Conservation (phyloP, 106 monocot genomes). For the Xerophyta viscosa region DNA sequence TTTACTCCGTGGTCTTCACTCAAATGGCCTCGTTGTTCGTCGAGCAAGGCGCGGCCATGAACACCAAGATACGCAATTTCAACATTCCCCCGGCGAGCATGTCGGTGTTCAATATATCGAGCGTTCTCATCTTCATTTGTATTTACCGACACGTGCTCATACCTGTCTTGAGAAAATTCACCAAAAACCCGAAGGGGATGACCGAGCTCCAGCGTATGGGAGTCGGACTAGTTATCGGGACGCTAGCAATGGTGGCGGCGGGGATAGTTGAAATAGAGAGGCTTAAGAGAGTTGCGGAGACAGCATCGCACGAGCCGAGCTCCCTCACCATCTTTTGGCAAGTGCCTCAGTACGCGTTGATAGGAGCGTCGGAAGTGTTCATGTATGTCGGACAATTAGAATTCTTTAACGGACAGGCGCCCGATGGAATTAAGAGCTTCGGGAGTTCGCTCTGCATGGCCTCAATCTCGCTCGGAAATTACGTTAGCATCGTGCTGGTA, state of each 20-base stretch:
- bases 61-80: conserved; percentile 29
- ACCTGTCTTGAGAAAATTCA: conserved; percentile 11
- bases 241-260: conserved; percentile 44
- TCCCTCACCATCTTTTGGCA: conserved; percentile 48
- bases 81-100: conserved; percentile 66
- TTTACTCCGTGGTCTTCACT: conserved; percentile 82
- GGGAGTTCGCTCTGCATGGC: conserved; percentile 68
- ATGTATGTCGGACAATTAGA: conserved; percentile 64
- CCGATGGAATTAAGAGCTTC: conserved; percentile 61
- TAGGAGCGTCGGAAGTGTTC: conserved; percentile 59
- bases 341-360: conserved; percentile 49
- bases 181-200: conserved; percentile 30
- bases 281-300: conserved; percentile 16
- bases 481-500: conserved; percentile 67
- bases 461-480: conserved; percentile 65
- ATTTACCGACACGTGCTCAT: conserved; percentile 35
- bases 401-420: conserved; percentile 59
- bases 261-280: conserved; percentile 33
- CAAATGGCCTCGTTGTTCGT: conserved; percentile 83
- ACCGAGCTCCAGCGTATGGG: conserved; percentile 72
- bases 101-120: conserved; percentile 58
- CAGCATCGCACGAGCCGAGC: conserved; percentile 17
- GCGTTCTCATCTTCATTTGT: conserved; percentile 42
- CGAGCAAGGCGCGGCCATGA: conserved; percentile 62
- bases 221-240: conserved; percentile 37